Base-by-base conservation (phyloP, 495 filamentous ascomycete species). In the Tuber microsphaerosporum region DNA sequence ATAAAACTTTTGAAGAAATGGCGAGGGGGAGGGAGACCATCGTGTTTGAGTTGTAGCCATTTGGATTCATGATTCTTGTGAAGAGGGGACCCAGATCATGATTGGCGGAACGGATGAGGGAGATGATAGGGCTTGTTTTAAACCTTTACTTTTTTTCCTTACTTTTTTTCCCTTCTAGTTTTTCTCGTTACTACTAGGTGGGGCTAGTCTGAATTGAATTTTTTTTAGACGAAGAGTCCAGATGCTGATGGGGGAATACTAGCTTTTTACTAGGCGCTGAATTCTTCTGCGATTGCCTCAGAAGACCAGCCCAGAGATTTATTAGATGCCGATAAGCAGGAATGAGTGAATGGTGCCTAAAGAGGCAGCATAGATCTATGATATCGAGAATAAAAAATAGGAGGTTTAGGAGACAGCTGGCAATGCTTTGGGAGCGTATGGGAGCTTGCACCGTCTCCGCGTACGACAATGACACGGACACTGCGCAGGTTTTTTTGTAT, bases 371-470 rank as follows among this genome's bases (percentile, higher is more conserved):
- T 70, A 65, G 43, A 48, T 70, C 39, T 73, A 76, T 65, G 75
- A 76, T 44, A 73, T 76, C 17, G 45, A 71, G 2, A 68, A 41
- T 34, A 41, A 73, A 5, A 41, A 70, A 70, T 76, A 42, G 75
- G 34, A 76, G 10, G 45, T 76, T n/a, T 71, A 73, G 26, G 10
- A 26, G 5, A 46, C 71, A 19, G 42, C 42, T 16, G 61, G 75
- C 17, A 68, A 72, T 31, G 42, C 71, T 56, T 7, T 44, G 31
- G 20, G 14, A 68, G 26, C 41, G 75, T 51, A 76, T 76, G 71
- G 42, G 73, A 17, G 71, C 75, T 34, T 76, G 75, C 31, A 71
- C 71, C 17, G 75, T 76, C 26, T 41, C 44, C n/a, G 68, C 65
- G 4, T 68, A 34, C 6, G 61, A 73, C 51, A 45, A 56, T 20